Base-by-base conservation (phyloP, 176 grass and related monocot genomes). In the Juncus inflexus region DNA sequence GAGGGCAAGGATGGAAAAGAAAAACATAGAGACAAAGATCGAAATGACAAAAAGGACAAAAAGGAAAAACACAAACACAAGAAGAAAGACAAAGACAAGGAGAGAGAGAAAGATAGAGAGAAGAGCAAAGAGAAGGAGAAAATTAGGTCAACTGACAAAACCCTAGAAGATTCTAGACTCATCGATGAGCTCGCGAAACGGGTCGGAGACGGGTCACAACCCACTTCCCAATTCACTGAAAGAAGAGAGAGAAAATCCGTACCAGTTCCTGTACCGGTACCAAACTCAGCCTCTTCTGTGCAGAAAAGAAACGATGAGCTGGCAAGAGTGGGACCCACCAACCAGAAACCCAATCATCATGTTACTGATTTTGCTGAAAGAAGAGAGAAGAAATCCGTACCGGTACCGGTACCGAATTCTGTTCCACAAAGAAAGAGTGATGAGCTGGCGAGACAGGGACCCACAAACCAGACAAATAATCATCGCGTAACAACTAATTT, bases 1-100 rank as follows among this genome's bases (percentile, higher is more conserved):
- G 43, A 96, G 76, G 78, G 86, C 67, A 36, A 90, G 76, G 55
- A 95, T 66, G 72, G 63, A 63, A 75, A 84, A 84, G 84, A 96
- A 90, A 61, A 85, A 79, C 50, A 91, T 70, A 59, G 55, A 58
- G 68, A 71, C 3, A 45, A 15, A 58, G 54, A 59, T 52, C 52
- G 12, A 69, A 52, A 69, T 16, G 66, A 69, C 19, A 71, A 71
- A 45, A 71, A 60, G 68, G 68, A 71, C 13, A 59, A 19, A 60
- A 71, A 71, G 58, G 68, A 71, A 60, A 71, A 71, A 71, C 68
- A 71, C 39, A 60, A 71, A 47, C 68, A 71, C 52, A 71, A 71
- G 54, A 71, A 71, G 58, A 47, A 9, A 47, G 43, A 47, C 43
- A 47, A 47, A 47, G 43, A 28, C 19, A 28, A 28, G 19, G 50